Percentiles rank a stretch among this genome's conserved stretches.
Evolutionary conservation across 495 filamentous ascomycete species (phyloP).

Genomic region (Penicillium angulare): DNA sequence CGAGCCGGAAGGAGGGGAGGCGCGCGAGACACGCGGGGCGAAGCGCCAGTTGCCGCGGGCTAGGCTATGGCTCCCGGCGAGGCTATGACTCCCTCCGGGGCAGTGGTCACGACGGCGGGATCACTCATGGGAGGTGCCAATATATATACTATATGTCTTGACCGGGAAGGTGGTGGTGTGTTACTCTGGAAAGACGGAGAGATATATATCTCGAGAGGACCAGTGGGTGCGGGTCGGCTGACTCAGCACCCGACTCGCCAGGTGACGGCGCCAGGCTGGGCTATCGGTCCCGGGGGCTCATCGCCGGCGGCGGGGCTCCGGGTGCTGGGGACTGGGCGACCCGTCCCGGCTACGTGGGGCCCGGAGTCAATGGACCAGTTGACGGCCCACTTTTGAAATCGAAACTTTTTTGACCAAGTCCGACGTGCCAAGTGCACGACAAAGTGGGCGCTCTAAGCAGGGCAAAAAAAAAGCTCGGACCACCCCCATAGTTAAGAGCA

Average conservation of each 20-base stretch:
- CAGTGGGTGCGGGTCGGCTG: neutral
- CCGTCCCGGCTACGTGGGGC: too few relatives aligned
- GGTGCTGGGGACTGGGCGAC: too few relatives aligned
- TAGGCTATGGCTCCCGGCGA: too few relatives aligned
- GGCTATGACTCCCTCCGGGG: neutral
- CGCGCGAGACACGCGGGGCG: constrained; percentile 47
- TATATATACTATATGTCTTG: too few relatives aligned
- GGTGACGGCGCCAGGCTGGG: neutral
- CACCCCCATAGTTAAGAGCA: constrained; percentile 12
- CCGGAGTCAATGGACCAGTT: too few relatives aligned
- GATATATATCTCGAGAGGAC: neutral
- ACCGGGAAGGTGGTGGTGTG: neutral
- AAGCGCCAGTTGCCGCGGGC: constrained; percentile 70
- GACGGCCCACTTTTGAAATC: neutral
- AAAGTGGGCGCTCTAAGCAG: constrained; percentile 14
- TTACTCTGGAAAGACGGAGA: too few relatives aligned
- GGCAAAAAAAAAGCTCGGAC: constrained; percentile 5
- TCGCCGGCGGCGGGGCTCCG: neutral
- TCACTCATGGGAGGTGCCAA: neutral
- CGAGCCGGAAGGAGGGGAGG: constrained; percentile 53
- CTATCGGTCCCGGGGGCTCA: too few relatives aligned
- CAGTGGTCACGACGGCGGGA: neutral
- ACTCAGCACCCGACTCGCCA: neutral
- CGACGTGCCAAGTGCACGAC: too few relatives aligned
- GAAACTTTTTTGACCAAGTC: neutral